These are phyloP conservation scores for Fraxinus albicans DNA, from an alignment of 305 asterid species.

Conservation along the genomic window DNA sequence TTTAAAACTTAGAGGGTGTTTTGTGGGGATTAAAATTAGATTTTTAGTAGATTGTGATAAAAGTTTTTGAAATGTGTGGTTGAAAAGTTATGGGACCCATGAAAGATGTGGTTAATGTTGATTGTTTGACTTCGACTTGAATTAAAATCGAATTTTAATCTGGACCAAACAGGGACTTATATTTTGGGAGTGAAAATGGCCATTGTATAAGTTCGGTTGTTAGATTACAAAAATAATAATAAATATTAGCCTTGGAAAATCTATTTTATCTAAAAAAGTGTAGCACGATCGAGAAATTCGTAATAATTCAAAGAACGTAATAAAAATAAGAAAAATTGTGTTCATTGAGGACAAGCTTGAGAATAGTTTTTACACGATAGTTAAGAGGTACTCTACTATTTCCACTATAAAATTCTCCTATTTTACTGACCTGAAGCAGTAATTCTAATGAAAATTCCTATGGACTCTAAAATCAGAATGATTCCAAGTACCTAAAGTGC, in stretches of 20 bases:
- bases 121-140: too few species aligned
- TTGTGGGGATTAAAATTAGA: too few species aligned
- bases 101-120: too few species aligned
- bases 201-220: background rate
- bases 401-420: slow-evolving; percentile 12
- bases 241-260: background rate
- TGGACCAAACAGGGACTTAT: too few species aligned
- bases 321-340: background rate
- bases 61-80: too few species aligned
- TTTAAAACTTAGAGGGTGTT: too few species aligned
- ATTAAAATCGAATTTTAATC: too few species aligned
- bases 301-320: too few species aligned
- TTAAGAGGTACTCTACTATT: slow-evolving; percentile 13
- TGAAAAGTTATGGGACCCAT: too few species aligned
- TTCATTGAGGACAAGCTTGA: background rate
- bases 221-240: background rate
- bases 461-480: slow-evolving; percentile 9
- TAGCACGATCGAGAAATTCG: background rate
- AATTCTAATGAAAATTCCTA: background rate
- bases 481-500: background rate
- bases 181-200: background rate
- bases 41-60: too few species aligned
- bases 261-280: background rate
- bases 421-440: background rate
- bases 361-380: background rate